Evolutionary conservation across 768 basidiomycete species (phyloP).

Genomic region (Suillus americanus): DNA sequence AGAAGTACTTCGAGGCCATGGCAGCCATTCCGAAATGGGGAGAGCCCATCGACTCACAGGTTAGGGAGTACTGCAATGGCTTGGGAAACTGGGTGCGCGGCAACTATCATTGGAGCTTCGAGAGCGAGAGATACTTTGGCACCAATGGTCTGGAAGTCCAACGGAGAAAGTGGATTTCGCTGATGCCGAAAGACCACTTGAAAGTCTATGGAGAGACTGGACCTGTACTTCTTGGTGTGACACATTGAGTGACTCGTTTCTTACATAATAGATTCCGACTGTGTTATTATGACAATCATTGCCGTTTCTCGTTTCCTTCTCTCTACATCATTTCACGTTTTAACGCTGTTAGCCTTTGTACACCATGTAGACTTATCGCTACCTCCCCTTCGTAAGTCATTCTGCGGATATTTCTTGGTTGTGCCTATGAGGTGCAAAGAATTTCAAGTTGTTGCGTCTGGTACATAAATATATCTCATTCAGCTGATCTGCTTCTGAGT

Average conservation of each 20-base stretch:
- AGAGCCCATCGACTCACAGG: conserved; percentile 36
- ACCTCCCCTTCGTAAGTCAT: no score
- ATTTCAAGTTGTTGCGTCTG: background rate
- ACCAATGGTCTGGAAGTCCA: conserved; percentile 34
- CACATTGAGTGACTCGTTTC: no score
- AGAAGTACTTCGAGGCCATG: conserved; percentile 37
- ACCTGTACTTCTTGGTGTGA: background rate
- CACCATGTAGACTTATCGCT: no score
- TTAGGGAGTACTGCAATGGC: conserved; percentile 20
- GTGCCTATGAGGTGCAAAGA: background rate
- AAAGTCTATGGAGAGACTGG: background rate
- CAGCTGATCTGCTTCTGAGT: background rate
- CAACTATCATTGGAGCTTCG: conserved; percentile 52
- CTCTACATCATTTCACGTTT: no score
- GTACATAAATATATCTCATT: background rate
- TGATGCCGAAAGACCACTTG: conserved; percentile 25
- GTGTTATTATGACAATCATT: no score
- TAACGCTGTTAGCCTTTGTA: no score
- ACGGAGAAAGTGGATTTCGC: conserved; percentile 28
- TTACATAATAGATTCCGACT: no score
- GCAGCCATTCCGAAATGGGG: conserved; percentile 42
- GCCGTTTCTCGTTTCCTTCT: no score
- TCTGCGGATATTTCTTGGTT: no score
- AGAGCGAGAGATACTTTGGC: conserved; percentile 43
- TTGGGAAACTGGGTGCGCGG: conserved; percentile 54